Evolutionary conservation across 2,329 filamentous ascomycete species (phyloP), one percentile per base, ranked within the genome.

Genomic region (Pseudonectria foliicola): DNA sequence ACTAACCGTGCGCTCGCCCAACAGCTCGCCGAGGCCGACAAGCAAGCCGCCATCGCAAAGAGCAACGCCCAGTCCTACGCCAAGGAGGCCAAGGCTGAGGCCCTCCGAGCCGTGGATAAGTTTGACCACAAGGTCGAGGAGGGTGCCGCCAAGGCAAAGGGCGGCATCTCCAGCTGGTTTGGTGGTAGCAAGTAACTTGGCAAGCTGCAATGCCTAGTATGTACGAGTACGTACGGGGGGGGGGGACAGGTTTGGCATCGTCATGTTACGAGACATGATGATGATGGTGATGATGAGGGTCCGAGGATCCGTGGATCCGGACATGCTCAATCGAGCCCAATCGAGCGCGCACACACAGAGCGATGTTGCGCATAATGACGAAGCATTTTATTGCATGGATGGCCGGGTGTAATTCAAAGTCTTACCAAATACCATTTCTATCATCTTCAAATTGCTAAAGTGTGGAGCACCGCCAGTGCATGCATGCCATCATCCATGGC

Each of bases 161-260:
- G 79, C 52, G 82, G 83, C 45, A 62, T 94, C 52, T 85, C 82
- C 27, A 76, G 83, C 59, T 95, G 88, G 89, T 94, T 95, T 54
- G 82, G 87, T 38, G 73, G 75, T 33, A 52, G 52, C 52, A 62
- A 62, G 45, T 57, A 46, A 49, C 29, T 7, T 16, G 24, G 10
- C 27, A 6, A 35, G 11, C 10, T n/a, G n/a, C n/a, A 13, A 26
- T 12, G 10, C 15, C 7, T 4, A 10, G 11, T 14, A 25, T 8
- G n/a, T 27, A 21, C 5, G 18, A 21, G 8, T 8, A n/a, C 18
- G 18, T 8, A 21, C 5, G 5, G 18, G 18, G 5, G 18, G 18
- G 8, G 18, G 18, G 8, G 5, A 21, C 18, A 5, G 8, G 8
- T 6, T 5, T 21, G 18, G 8, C 18, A 21, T 21, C 18, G 8